Conservation (phyloP, 495 filamentous ascomycete genomes). For the Penicillium taxi region DNA sequence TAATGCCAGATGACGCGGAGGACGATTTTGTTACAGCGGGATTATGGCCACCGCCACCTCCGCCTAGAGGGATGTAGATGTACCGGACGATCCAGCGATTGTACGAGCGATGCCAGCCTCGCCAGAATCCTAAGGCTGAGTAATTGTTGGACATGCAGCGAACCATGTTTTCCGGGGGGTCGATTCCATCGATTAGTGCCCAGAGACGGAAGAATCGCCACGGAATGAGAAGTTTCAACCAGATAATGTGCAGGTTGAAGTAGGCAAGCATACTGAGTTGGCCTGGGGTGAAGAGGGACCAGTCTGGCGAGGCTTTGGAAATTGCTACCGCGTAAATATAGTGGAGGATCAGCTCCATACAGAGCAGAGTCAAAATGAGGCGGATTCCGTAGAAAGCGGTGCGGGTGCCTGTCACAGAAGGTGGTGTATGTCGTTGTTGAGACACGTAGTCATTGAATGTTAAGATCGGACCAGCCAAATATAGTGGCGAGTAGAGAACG, state of each 20-base stretch:
- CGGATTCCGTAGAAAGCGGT: constrained; percentile 75
- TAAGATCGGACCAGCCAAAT: constrained; percentile 84
- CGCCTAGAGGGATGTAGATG: constrained; percentile 88
- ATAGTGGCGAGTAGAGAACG: constrained; percentile 83
- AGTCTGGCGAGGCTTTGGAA: constrained; percentile 66
- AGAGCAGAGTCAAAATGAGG: constrained; percentile 71
- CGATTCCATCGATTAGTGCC: constrained; percentile 80
- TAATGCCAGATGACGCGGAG: constrained; percentile 16
- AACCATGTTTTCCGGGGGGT: constrained; percentile 97
- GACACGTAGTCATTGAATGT: constrained; percentile 98
- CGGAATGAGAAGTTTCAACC: constrained; percentile 93
- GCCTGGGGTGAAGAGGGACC: constrained; percentile 76
- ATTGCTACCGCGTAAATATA: constrained; percentile 93
- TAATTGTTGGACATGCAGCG: constrained; percentile 96
- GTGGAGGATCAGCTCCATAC: constrained; percentile 91
- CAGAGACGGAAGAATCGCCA: constrained; percentile 98
- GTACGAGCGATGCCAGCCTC: constrained; percentile 87
- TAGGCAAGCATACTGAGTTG: constrained; percentile 88
- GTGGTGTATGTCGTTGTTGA: constrained; percentile 64
- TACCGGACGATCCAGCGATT: constrained; percentile 93
- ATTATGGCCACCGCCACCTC: constrained; percentile 37
- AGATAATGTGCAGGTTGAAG: constrained; percentile 96
- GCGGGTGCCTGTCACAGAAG: constrained; percentile 56
- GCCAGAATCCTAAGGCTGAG: constrained; percentile 88
- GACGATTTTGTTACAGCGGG: constrained; percentile 12